Conservation (phyloP, 352 stramenopile species). For the Peronospora tabacina region DNA sequence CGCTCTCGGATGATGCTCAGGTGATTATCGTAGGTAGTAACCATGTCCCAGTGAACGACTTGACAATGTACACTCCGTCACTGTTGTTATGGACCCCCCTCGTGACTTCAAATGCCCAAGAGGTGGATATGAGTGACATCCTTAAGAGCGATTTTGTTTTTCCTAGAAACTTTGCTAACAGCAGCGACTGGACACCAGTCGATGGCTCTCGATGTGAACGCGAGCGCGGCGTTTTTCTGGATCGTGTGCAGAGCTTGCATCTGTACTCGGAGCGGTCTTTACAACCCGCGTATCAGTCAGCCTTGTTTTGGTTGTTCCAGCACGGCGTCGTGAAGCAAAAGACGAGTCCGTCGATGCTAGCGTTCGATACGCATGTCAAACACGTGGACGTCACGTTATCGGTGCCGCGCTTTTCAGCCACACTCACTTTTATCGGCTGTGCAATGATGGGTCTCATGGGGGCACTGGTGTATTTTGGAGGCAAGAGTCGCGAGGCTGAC, state of each 20-base stretch:
- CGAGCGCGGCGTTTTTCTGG: conserved; percentile 38
- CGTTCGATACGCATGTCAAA: conserved; percentile 22
- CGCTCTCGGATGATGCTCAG: conserved; percentile 10
- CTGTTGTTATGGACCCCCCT: conserved; percentile 31
- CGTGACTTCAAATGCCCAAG: conserved; percentile 39
- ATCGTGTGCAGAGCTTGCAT: conserved; percentile 33
- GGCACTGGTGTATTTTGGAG: conserved; percentile 33
- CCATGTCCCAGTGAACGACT: conserved; percentile 27
- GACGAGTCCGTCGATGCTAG: conserved; percentile 18
- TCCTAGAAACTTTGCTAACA: conserved; percentile 35
- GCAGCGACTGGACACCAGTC: conserved; percentile 25
- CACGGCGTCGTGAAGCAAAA: conserved; percentile 30
- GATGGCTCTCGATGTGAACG: conserved; percentile 33
- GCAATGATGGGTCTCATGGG: conserved; percentile 31
- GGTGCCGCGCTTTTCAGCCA: conserved; percentile 30
- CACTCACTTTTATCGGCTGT: conserved; percentile 35
- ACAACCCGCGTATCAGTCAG: conserved; percentile 38
- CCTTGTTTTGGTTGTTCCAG: conserved; percentile 52
- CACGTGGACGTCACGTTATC: conserved; percentile 32
- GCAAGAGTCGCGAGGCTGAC: conserved; percentile 34
- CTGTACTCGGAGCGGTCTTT: conserved; percentile 46
- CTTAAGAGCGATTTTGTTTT: conserved; percentile 57
- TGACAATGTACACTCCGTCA: conserved; percentile 26
- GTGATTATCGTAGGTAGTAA: conserved; percentile 27
- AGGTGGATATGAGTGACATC: conserved; percentile 39